Base-by-base conservation (phyloP, 768 basidiomycete genomes). In the Hortiboletus campestris region DNA sequence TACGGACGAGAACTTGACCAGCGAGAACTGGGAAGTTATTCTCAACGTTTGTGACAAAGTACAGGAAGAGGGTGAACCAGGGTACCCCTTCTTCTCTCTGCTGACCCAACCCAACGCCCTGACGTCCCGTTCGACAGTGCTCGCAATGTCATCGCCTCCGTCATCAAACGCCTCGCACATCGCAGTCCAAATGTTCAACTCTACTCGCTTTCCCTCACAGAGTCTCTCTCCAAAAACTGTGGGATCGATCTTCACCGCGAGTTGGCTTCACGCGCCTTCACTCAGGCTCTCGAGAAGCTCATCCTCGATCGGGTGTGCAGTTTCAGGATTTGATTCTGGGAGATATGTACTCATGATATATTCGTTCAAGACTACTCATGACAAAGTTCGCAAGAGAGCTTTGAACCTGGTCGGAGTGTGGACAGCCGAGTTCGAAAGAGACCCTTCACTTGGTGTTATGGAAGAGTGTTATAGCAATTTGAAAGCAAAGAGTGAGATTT, bases 11-110 rank as follows among this genome's bases (percentile, higher is more conserved):
- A 94, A 94, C 71, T 78, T 95, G 55, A 95, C 95, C 1, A 79
- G 81, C 52, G 96, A 97, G 75, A 91, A 97, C 72, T 99, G 97
- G 97, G 94, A 94, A 68, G 78, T 94, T 55, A 92, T 95, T 59
- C 69, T 98, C 46, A 93, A 90, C 63, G 73, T 98, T n/a, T 97
- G 94, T 63, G 97, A 99, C 76, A 97, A 97, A 74, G 94, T 99
- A 7, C 78, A 80, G 31, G 94, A 94, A 13, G 96, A 99, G 60
- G 89, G 91, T 2, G 84, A 88, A 67, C 73, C 80, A 45, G 95
- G 95, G 95, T 94, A 58, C 72, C n/a, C 49, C 5, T 39, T 10
- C 38, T 25, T 8, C 41, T 19, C 10, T 40, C 51, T 51, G 32
- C 20, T 25, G 34, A 50, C 42, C 51, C 49, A 29, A 19, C 52